phyloP scores from a whole-genome alignment of 306 rosid genomes.

The Cyclanthera cordifolia region DNA sequence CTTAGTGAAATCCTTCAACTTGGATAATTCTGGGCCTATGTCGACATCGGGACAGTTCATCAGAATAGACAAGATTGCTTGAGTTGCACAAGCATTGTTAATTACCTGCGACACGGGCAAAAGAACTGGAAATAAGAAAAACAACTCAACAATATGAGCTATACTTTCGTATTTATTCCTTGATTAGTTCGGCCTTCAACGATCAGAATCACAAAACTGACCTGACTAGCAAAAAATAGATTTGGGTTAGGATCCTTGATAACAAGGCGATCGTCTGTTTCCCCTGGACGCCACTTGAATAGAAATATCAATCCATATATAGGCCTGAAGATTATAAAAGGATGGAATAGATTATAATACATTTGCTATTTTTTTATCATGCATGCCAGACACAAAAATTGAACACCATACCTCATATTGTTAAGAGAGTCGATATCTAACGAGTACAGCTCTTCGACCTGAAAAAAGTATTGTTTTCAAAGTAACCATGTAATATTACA shows the following conservation, averaged over 20 bases:
- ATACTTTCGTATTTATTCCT: neutral
- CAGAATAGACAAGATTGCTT: conserved; percentile 93
- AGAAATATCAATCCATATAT: conserved; percentile 91
- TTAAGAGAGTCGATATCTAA: conserved; percentile 69
- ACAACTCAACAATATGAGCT: neutral
- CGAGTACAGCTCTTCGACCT: conserved; percentile 95
- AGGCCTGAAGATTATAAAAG: conserved; percentile 48
- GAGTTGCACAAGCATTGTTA: conserved; percentile 97
- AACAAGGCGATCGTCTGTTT: conserved; percentile 77
- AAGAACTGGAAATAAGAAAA: neutral
- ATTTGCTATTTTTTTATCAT: neutral
- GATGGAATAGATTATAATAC: conserved; percentile 14
- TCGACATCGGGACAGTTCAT: conserved; percentile 79
- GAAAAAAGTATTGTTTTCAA: conserved; percentile 25
- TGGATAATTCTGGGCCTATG: conserved; percentile 72
- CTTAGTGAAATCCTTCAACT: conserved; percentile 78
- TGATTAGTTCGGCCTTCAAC: neutral
- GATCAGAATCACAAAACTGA: conserved; percentile 20
- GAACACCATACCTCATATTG: conserved; percentile 47
- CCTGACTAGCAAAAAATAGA: conserved; percentile 97
- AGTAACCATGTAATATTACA: neutral
- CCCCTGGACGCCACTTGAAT: conserved; percentile 98
- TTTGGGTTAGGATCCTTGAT: conserved; percentile 92
- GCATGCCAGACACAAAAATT: neutral
- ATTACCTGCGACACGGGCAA: conserved; percentile 44